Evolutionary conservation across 805 yeast genomes (phyloP), one percentile per base, ranked within the genome.

Genomic region (Candida nanaspora): DNA sequence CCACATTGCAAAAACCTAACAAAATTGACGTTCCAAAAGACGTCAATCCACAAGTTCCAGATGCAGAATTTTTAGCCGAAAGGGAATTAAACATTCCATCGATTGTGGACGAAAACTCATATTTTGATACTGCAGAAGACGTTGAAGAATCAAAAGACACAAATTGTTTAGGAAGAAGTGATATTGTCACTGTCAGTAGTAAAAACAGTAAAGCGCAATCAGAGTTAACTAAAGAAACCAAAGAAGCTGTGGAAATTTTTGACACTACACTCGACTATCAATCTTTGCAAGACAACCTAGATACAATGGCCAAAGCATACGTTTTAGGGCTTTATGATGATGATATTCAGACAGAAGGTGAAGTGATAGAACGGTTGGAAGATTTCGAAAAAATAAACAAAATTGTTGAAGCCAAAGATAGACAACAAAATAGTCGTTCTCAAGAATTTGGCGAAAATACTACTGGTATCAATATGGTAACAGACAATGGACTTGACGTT

Each of bases 251-350:
- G 31, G 53, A 45, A 31, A 50, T 56, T 14, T 44, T 48, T 31
- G 59, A 56, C 21, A 57, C 68, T 3, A 44, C 57, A 1, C 46
- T 68, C 8, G 80, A 76, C 44, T 72, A 65, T 47, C 55, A 51
- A 9, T 48, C 65, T 2, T 43, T 74, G 23, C 69, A 67, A 20
- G 63, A 64, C 16, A 72, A 76, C 48, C 42, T 72, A 47, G 82
- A 77, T 37, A 68, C 72, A 3, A 73, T 79, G 80, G 82, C 76
- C 0, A 66, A 69, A 39, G 83, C 82, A 0, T 80, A 80, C 47
- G 61, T 68, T n/a, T 48, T 67, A 19, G 86, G 85, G 1, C 55
- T 72, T 47, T 78, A 76, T 50, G 83, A 79, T 50, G 84, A 76
- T 44, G 84, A 80, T 47, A 57, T 74, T 9, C 67, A 62, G 20